Percentiles rank a stretch among this genome's conserved stretches.
Conservation (phyloP, 148 eudicot species). For the Vaccinium myrtillus region DNA sequence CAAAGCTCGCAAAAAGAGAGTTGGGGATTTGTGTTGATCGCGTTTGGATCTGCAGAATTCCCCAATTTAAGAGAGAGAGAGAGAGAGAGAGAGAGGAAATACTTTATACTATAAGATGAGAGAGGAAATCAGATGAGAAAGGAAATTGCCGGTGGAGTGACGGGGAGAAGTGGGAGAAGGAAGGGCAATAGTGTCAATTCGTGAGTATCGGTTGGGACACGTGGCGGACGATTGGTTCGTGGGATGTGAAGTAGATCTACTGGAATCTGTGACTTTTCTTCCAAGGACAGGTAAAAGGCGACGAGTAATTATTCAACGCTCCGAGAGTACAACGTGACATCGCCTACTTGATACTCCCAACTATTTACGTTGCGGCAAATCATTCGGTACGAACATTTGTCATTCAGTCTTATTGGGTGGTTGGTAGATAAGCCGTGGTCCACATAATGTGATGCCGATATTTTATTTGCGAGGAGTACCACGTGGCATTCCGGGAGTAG, state of each 20-base stretch:
- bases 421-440: too few relatives aligned
- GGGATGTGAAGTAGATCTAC: constrained; percentile 6
- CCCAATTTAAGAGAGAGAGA: constrained; percentile 12
- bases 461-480: too few relatives aligned
- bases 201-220: background rate
- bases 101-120: background rate
- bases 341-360: too few relatives aligned
- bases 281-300: background rate
- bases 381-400: too few relatives aligned
- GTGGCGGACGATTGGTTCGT: background rate
- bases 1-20: background rate
- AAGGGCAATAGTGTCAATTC: constrained; percentile 15
- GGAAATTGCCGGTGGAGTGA: constrained; percentile 3
- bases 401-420: too few relatives aligned
- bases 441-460: too few relatives aligned
- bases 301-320: background rate
- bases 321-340: too few relatives aligned
- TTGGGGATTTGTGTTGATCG: background rate
- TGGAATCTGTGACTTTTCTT: constrained; percentile 9
- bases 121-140: background rate
- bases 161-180: constrained; percentile 14
- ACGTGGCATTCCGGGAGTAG: too few relatives aligned
- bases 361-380: too few relatives aligned
- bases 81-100: constrained; percentile 4
- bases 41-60: constrained; percentile 10